Evolutionary conservation across 2,329 filamentous ascomycete genomes (phyloP).

Genomic region (Microdochium trichocladiopsis): DNA sequence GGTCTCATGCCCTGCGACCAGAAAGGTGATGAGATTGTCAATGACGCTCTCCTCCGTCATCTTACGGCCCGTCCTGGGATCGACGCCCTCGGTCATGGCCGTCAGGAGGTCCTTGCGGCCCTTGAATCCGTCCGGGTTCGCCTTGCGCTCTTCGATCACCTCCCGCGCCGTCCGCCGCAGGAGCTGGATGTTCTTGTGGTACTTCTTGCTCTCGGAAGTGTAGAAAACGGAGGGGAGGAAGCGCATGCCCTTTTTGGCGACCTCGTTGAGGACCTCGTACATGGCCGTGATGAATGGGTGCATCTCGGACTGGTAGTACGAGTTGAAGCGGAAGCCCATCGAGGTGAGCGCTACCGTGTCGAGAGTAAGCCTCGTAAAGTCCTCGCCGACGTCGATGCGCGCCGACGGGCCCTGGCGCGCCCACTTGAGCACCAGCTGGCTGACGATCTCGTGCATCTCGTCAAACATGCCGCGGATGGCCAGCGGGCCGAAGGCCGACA

Average conservation of each 20-base stretch:
- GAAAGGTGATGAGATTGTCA: conserved; percentile 45
- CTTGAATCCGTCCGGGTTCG: conserved; percentile 21
- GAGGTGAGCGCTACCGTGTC: conserved; percentile 55
- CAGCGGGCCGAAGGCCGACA: conserved; percentile 46
- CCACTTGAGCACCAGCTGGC: conserved; percentile 48
- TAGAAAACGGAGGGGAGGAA: conserved; percentile 10
- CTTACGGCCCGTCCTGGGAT: conserved; percentile 40
- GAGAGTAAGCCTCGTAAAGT: conserved; percentile 56
- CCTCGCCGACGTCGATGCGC: conserved; percentile 44
- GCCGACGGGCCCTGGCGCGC: conserved; percentile 32
- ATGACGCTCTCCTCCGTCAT: conserved; percentile 38
- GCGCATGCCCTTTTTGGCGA: conserved; percentile 25
- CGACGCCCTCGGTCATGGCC: conserved; percentile 42
- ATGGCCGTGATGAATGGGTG: conserved; percentile 51
- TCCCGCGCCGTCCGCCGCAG: conserved; percentile 33
- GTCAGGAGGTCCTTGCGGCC: conserved; percentile 44
- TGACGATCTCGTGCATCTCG: conserved; percentile 43
- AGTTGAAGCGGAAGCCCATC: conserved; percentile 51
- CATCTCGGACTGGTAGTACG: conserved; percentile 47
- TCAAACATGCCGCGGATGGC: conserved; percentile 47
- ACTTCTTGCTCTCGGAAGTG: conserved; percentile 18
- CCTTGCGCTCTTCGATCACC: conserved; percentile 35
- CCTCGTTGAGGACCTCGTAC: conserved; percentile 38
- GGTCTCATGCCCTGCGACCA: conserved; percentile 49
- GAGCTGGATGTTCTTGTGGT: conserved; percentile 27